A percentile compares a stretch with the other conserved stretches of the same genome.
Conservation (phyloP, 148 eudicot species). For the Rhododendron ovatum region DNA sequence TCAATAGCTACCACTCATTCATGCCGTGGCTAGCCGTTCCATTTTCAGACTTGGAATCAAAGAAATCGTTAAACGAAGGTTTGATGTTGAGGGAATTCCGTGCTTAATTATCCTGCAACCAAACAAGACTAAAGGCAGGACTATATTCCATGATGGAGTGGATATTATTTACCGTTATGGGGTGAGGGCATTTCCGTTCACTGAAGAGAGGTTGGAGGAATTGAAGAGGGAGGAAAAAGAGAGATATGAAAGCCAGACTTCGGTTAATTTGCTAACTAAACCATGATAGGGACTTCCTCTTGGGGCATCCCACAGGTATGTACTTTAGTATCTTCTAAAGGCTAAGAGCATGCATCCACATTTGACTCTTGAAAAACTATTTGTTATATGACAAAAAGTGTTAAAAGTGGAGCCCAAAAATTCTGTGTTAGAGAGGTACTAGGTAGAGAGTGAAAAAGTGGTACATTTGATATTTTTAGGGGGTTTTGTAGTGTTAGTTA, state of each 20-base stretch:
- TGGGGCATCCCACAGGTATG: slow-evolving; percentile 28
- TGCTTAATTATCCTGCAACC: slow-evolving; percentile 55
- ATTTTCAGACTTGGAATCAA: slow-evolving; percentile 50
- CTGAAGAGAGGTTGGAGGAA: slow-evolving; percentile 42
- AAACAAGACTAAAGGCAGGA: slow-evolving; percentile 5
- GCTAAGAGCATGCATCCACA: not conserved
- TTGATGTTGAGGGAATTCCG: slow-evolving; percentile 62
- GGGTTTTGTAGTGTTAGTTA: too few species aligned
- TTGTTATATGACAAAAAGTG: too few species aligned
- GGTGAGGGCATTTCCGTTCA: slow-evolving; percentile 49
- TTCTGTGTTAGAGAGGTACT: too few species aligned
- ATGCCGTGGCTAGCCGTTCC: slow-evolving; percentile 83
- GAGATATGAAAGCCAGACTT: slow-evolving; percentile 48
- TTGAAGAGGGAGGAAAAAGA: slow-evolving; percentile 41
- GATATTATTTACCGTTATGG: slow-evolving; percentile 57
- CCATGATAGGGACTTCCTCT: slow-evolving; percentile 42
- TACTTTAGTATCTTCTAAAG: not conserved
- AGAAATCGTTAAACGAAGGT: slow-evolving; percentile 39
- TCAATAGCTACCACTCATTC: slow-evolving; percentile 32
- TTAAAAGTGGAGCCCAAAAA: too few species aligned
- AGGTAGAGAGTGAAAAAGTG: too few species aligned
- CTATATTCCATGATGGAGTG: slow-evolving; percentile 37
- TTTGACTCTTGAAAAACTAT: too few species aligned
- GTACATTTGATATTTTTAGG: too few species aligned
- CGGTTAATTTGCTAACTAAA: slow-evolving; percentile 35